Percentiles rank a stretch among this genome's conserved stretches.
These are phyloP conservation scores for Striga asiatica DNA, from an alignment of 257 asterid species.

Conservation along the genomic window DNA sequence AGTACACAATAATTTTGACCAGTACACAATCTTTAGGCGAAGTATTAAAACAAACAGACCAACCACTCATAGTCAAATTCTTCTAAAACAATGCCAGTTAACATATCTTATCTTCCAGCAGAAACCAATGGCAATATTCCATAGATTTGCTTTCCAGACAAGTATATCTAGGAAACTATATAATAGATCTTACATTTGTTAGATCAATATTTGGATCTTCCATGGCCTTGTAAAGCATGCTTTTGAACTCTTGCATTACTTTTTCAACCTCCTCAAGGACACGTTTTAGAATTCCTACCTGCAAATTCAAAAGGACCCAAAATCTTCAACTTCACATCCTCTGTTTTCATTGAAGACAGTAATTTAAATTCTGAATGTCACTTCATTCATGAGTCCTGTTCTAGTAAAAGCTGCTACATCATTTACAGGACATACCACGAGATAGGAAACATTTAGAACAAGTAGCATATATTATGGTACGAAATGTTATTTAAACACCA, in stretches of 20 bases:
- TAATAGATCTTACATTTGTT: constrained; percentile 50
- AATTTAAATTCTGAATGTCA: constrained; percentile 1
- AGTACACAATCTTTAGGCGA: constrained; percentile 4
- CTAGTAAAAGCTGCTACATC: background rate
- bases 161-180: constrained; percentile 3
- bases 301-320: constrained; percentile 20
- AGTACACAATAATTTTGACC: no score
- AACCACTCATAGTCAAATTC: constrained; percentile 4
- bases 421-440: background rate
- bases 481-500: background rate
- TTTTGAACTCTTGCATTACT: constrained; percentile 90
- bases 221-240: constrained; percentile 91
- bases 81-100: constrained; percentile 2
- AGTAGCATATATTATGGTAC: background rate
- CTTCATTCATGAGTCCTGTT: constrained; percentile 5
- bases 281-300: constrained; percentile 91
- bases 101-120: constrained; percentile 11
- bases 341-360: background rate
- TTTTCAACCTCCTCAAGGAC: constrained; percentile 95
- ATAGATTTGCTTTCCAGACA: background rate
- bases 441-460: background rate
- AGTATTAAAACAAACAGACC: constrained; percentile 4
- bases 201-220: constrained; percentile 89
- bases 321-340: background rate
- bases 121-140: background rate